Evolutionary conservation across 2,329 filamentous ascomycete species (phyloP), one percentile per base, ranked within the genome.

Genomic region (Hypoxylon sp.): DNA sequence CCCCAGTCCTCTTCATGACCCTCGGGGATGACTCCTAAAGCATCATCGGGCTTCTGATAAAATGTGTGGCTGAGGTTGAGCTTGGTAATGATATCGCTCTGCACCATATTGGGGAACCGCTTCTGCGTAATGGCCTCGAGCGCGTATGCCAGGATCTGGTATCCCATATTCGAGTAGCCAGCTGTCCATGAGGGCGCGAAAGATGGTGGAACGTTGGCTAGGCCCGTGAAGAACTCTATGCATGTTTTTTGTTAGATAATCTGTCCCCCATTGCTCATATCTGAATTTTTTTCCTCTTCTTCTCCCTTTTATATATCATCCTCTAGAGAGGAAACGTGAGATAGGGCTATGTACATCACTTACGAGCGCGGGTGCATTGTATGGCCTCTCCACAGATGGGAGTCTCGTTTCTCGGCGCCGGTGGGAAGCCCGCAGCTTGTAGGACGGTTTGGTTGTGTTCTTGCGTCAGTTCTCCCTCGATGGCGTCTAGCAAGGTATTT

Each of bases 1-100:
- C 75, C 67, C 80, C 82, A 83, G 0, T 61, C 70, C 0, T 51
- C 30, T 13, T 73, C 57, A 3, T 65, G 60, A 3, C 65, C 70
- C 1, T 66, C 64, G 1, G 73, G 72, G 9, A 77, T 72, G 5
- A 77, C 64, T 11, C 73, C 74, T 2, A 71, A 61, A 6, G 36
- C 28, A 10, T 62, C 62, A 7, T 67, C 51, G 0, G 75, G 73
- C 28, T 69, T 70, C n/a, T 53, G 38, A 60, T 75, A 77, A 51
- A 73, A 75, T 0, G 75, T 76, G 46, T 64, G 57, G 0, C 62
- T 25, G 5, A 77, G 67, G 5, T 56, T 56, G 13, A 77, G 67
- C 38, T 65, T 69, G 41, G 59, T 34, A 17, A 76, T 66, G 17
- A 77, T 28, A 41, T 75, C 69, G 3, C 25, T 23, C 52, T 75